A percentile compares a stretch with the other conserved stretches of the same genome.
phyloP scores from a whole-genome alignment of 106 monocot genomes.

The Hemerocallis citrina region DNA sequence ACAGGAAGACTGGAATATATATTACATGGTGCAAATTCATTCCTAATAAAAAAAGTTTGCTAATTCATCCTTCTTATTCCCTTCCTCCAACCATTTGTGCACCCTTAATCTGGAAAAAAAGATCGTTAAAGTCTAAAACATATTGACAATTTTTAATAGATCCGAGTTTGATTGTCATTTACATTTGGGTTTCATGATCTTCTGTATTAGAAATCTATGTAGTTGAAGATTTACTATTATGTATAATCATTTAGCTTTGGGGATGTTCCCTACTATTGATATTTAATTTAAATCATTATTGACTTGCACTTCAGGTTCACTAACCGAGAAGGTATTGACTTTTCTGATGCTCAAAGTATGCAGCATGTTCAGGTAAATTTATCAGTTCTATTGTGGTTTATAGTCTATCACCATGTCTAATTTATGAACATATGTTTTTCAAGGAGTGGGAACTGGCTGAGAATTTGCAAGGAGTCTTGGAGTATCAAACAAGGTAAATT shows the following conservation, averaged over 20 bases:
- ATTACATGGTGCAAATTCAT: not conserved
- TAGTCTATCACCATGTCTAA: not conserved
- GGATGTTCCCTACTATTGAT: not conserved
- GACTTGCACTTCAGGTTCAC: slow-evolving; percentile 72
- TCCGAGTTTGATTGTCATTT: not conserved
- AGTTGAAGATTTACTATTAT: not conserved
- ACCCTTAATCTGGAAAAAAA: not conserved
- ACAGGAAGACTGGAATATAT: not conserved
- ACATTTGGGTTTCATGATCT: not conserved
- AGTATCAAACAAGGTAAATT: slow-evolving; percentile 89
- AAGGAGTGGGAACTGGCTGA: slow-evolving; percentile 97
- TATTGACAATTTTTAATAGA: not conserved
- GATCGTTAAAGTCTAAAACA: slow-evolving; percentile 1
- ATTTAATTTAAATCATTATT: not conserved
- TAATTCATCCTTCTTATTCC: not conserved
- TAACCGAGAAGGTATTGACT: slow-evolving; percentile 92
- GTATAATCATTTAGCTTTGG: not conserved
- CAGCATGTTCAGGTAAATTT: slow-evolving; percentile 80
- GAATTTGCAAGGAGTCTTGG: slow-evolving; percentile 85
- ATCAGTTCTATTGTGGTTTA: not conserved
- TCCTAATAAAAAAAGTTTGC: not conserved
- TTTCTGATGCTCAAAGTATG: slow-evolving; percentile 95
- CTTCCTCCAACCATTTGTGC: not conserved
- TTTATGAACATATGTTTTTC: slow-evolving; percentile 7
- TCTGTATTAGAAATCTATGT: not conserved